Percentiles rank a stretch among this genome's conserved stretches.
These are phyloP conservation scores for Athelia sp. DNA, from an alignment of 1,284 basidiomycete genomes.

Conservation along the genomic window DNA sequence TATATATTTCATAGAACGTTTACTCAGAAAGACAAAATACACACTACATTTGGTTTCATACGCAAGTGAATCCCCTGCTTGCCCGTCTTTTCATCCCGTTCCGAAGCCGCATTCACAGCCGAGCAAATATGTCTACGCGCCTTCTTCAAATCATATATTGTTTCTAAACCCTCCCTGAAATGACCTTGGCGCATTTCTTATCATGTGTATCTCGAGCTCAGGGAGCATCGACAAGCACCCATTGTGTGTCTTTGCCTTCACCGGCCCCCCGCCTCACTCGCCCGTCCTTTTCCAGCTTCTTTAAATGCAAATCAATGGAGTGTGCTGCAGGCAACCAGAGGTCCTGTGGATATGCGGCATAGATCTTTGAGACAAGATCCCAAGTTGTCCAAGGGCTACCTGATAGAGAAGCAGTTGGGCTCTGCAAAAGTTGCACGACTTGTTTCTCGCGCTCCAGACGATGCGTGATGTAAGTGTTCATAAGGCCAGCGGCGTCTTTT, in stretches of 20 bases:
- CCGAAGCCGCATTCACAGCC: no score
- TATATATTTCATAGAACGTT: no score
- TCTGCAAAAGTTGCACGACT: conserved; percentile 58
- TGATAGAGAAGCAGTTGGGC: conserved; percentile 22
- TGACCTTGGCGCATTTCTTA: no score
- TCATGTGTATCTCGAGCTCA: no score
- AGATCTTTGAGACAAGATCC: conserved; percentile 62
- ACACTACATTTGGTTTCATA: no score
- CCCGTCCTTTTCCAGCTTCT: conserved; percentile 69
- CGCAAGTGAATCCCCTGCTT: no score
- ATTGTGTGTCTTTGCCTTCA: conserved; percentile 35
- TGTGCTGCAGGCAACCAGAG: conserved; percentile 73
- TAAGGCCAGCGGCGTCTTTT: conserved; percentile 47
- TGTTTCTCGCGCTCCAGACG: conserved; percentile 80
- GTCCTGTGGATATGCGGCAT: conserved; percentile 64
- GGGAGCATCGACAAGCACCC: conserved; percentile 17
- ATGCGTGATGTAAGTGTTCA: conserved; percentile 77
- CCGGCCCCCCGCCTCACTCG: conserved; percentile 46
- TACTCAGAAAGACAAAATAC: no score
- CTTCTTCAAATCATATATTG: no score
- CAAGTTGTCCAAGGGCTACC: conserved; percentile 53
- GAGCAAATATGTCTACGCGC: no score
- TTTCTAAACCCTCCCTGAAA: no score
- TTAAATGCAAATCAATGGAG: conserved; percentile 68
- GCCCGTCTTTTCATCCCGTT: no score